These are phyloP conservation scores for Candida bentonensis DNA, from an alignment of 805 yeast species.

Conservation along the genomic window DNA sequence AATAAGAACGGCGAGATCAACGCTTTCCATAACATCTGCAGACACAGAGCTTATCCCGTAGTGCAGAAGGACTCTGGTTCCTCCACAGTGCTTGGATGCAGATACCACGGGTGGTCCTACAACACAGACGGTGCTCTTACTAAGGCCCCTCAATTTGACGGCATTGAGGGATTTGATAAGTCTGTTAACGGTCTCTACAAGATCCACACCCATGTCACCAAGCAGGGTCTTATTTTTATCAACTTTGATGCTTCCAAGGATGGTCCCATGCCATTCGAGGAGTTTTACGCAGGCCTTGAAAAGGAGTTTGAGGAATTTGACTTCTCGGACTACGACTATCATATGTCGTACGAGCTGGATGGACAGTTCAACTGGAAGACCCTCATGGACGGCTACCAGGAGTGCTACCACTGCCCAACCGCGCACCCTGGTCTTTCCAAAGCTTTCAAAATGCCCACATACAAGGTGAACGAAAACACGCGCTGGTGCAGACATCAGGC, in stretches of 20 bases:
- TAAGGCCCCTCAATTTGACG: constrained; percentile 49
- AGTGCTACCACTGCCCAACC: constrained; percentile 55
- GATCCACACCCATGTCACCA: constrained; percentile 39
- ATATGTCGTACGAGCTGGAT: constrained; percentile 49
- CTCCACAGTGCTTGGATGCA: constrained; percentile 43
- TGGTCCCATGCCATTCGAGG: constrained; percentile 33
- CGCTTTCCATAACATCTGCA: constrained; percentile 52
- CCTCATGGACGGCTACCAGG: constrained; percentile 54
- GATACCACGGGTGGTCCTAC: constrained; percentile 55
- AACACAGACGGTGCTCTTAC: constrained; percentile 44
- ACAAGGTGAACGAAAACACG: constrained; percentile 44
- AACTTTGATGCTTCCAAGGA: constrained; percentile 36
- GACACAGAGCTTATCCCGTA: constrained; percentile 53
- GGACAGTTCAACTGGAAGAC: constrained; percentile 57
- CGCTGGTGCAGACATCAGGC: constrained; percentile 52
- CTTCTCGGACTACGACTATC: constrained; percentile 46
- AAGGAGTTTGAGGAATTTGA: constrained; percentile 43
- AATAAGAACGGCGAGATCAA: constrained; percentile 37
- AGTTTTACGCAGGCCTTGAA: constrained; percentile 38
- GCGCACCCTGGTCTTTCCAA: constrained; percentile 47
- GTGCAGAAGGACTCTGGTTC: constrained; percentile 45
- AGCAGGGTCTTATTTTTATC: constrained; percentile 43
- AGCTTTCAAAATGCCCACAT: constrained; percentile 52
- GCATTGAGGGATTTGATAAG: constrained; percentile 43
- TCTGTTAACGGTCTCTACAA: constrained; percentile 41